Evolutionary conservation across 148 eudicot genomes (phyloP), one percentile per base, ranked within the genome.

Genomic region (Agrostemma githago): DNA sequence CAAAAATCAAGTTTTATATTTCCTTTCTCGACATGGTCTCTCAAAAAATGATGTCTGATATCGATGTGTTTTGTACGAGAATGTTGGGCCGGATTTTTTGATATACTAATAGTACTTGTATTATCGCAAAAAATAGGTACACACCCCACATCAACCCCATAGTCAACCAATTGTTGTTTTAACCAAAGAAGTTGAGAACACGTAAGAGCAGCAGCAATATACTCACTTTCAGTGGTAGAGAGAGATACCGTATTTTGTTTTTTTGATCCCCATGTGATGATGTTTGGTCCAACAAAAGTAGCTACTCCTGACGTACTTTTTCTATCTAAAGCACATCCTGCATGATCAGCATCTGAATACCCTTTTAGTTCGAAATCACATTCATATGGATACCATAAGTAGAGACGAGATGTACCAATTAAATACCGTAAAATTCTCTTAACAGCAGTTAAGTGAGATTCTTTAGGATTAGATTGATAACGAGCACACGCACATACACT

Each of bases 401-500:
- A 26, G 34, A 26, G 34, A 26, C 34, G 34, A 26, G 34, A 26
- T 26, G 34, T 26, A 7, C 66, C 40, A 62, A 62, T 67, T 11
- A 68, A 34, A 6, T 76, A 76, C 56, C 66, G 20, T 16, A 76
- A 7, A 4, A 59, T 68, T 8, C 42, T 0, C 20, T 76, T 76
- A 7, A 56, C 56, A 3, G 41, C 66, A 9, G 8, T 68, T 0
- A 76, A 20, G 9, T 76, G 66, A 1, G 57, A 39, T 58, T 76
- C 40, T 38, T 69, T 76, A 1, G 66, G 66, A 40, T 40, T 26
- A 26, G 34, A 26, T 26, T 26, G 34, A 26, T 26, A 26, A 26
- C 34, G 34, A 26, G 34, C 34, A 68, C 73, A 69, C 19, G 57
- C 39, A 42, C 73, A 76, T 1, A 76, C 54, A 68, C 54, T 67